phyloP scores from a whole-genome alignment of 768 basidiomycete genomes.

The Baorangia bicolor region DNA sequence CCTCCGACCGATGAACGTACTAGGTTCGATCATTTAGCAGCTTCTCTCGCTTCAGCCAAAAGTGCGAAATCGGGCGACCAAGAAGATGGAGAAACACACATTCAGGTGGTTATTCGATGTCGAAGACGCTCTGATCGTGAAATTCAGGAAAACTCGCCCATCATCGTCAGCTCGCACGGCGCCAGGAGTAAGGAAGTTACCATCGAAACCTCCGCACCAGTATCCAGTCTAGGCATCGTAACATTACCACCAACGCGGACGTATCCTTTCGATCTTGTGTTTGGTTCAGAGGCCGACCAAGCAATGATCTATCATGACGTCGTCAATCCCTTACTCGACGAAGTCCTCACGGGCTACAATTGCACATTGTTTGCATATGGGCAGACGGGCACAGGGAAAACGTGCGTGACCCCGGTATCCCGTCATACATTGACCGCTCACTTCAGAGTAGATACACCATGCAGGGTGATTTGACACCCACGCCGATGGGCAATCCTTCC shows the following conservation, averaged over 20 bases:
- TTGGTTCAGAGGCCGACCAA: slow-evolving; percentile 96
- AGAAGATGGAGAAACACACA: slow-evolving; percentile 72
- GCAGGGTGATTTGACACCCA: slow-evolving; percentile 89
- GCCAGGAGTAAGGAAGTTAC: slow-evolving; percentile 74
- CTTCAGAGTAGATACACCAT: slow-evolving; percentile 77
- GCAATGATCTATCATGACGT: slow-evolving; percentile 92
- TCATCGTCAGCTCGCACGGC: slow-evolving; percentile 78
- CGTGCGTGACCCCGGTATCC: slow-evolving; percentile 53
- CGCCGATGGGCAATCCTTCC: slow-evolving; percentile 85
- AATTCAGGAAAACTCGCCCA: slow-evolving; percentile 81
- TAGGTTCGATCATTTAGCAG: slow-evolving; percentile 21
- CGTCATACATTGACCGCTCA: slow-evolving; percentile 11
- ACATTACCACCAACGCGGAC: slow-evolving; percentile 76
- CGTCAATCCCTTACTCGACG: slow-evolving; percentile 87
- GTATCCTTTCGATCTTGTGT: slow-evolving; percentile 94
- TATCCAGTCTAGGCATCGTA: slow-evolving; percentile 70
- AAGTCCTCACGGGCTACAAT: slow-evolving; percentile 95
- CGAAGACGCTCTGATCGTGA: slow-evolving; percentile 84
- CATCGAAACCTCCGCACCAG: slow-evolving; percentile 72
- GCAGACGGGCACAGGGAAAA: slow-evolving; percentile 98
- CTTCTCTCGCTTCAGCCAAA: slow-evolving; percentile 25
- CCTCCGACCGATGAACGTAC: slow-evolving; percentile 21
- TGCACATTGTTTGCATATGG: slow-evolving; percentile 98
- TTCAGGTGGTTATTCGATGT: slow-evolving; percentile 91
- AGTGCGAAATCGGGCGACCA: slow-evolving; percentile 26